These are phyloP conservation scores for Globisporangium polare DNA, from an alignment of 352 stramenopile genomes.

Conservation along the genomic window DNA sequence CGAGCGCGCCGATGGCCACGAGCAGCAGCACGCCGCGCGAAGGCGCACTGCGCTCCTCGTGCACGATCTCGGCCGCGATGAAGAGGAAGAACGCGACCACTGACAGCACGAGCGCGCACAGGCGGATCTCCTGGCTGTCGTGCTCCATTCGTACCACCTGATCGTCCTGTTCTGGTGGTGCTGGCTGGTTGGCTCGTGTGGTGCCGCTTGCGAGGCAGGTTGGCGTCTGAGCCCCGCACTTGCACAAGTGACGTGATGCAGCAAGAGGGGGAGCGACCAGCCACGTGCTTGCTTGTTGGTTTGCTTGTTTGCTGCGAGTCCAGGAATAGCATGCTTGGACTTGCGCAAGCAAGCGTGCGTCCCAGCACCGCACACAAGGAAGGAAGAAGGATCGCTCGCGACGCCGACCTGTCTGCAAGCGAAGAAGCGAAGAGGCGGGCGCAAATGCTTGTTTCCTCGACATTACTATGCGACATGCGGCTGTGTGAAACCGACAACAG, in stretches of 20 bases:
- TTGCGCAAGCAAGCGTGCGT: background rate
- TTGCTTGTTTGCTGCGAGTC: background rate
- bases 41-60: conserved; percentile 20
- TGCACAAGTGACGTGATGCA: conserved; percentile 4
- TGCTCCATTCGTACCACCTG: conserved; percentile 18
- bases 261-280: background rate
- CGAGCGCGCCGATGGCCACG: conserved; percentile 42
- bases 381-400: background rate
- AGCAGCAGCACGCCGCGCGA: conserved; percentile 34
- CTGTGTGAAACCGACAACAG: too few species aligned
- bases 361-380: background rate
- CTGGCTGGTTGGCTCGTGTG: background rate
- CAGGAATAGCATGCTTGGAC: background rate
- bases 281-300: background rate
- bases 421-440: too few species aligned
- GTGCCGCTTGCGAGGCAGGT: too few species aligned
- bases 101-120: conserved; percentile 47
- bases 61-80: conserved; percentile 47
- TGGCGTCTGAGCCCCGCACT: background rate
- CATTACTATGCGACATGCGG: too few species aligned
- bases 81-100: conserved; percentile 59
- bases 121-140: conserved; percentile 49
- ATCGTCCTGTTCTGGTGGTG: background rate
- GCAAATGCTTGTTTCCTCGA: too few species aligned
- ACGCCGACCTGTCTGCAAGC: too few species aligned